Conservation (phyloP, 2,329 filamentous ascomycete species). For the Decorospora gaudefroyi region DNA sequence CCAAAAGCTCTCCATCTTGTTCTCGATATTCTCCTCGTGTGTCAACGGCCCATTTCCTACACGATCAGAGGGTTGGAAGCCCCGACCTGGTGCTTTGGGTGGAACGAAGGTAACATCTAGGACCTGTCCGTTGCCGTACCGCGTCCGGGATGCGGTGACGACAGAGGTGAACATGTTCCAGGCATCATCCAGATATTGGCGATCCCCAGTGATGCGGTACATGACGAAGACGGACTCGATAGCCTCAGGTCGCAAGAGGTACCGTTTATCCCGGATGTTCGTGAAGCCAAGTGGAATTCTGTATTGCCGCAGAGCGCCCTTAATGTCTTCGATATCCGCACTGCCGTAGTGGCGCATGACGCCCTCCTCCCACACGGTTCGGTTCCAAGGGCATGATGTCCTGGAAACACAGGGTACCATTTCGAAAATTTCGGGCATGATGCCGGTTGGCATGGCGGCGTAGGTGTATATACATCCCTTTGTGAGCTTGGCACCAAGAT, state of each 20-base stretch:
- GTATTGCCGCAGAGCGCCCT: slow-evolving; percentile 21
- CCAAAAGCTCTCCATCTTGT: slow-evolving; percentile 54
- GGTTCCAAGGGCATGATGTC: slow-evolving; percentile 57
- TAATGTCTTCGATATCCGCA: slow-evolving; percentile 20
- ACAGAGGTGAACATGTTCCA: slow-evolving; percentile 57
- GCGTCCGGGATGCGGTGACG: slow-evolving; percentile 47
- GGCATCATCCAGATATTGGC: slow-evolving; percentile 49
- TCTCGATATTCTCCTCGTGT: slow-evolving; percentile 32
- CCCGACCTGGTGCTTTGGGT: slow-evolving; percentile 5
- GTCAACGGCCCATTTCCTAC: slow-evolving; percentile 1
- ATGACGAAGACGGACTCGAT: slow-evolving; percentile 65
- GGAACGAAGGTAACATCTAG: slow-evolving; percentile 47
- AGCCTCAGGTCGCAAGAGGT: slow-evolving; percentile 59
- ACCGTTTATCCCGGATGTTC: slow-evolving; percentile 48
- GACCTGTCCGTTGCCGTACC: slow-evolving; percentile 52
- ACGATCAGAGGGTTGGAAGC: slow-evolving; percentile 3
- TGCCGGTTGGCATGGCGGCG: slow-evolving; percentile 58
- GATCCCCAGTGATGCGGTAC: slow-evolving; percentile 62
- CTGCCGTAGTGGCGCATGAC: slow-evolving; percentile 31
- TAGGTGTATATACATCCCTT: slow-evolving; percentile 67
- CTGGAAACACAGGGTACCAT: slow-evolving; percentile 54
- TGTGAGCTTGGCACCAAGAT: slow-evolving; percentile 61
- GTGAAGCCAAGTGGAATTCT: slow-evolving; percentile 50
- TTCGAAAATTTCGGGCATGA: slow-evolving; percentile 64
- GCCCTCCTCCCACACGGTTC: slow-evolving; percentile 55